These are phyloP conservation scores for Pisolithus microcarpus DNA, from an alignment of 768 basidiomycete genomes.

Conservation along the genomic window DNA sequence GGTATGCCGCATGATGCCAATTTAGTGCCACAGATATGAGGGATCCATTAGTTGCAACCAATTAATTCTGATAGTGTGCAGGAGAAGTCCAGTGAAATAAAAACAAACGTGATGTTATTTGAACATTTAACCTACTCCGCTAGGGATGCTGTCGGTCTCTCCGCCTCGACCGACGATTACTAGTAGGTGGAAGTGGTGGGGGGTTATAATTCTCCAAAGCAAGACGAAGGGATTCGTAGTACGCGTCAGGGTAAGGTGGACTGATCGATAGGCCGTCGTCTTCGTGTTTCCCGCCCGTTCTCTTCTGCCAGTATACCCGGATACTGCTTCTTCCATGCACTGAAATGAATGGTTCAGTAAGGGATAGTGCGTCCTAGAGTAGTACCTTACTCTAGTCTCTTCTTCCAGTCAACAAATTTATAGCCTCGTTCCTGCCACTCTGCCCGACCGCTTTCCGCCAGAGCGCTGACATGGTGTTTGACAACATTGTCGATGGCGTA, in stretches of 20 bases:
- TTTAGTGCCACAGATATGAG: no score
- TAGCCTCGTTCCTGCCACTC: conserved; percentile 50
- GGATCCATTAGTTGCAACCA: no score
- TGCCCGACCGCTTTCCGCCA: conserved; percentile 37
- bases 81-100: no score
- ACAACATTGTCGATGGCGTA: conserved; percentile 54
- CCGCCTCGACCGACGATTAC: no score
- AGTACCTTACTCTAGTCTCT: conserved; percentile 46
- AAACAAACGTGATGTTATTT: no score
- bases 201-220: background rate
- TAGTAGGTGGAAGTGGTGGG: no score
- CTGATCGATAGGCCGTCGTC: no score
- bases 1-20: no score
- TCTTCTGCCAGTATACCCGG: conserved; percentile 5
- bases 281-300: background rate
- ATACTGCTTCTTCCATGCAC: conserved; percentile 25
- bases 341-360: conserved; percentile 1
- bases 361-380: background rate
- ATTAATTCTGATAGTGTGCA: no score
- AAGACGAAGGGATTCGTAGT: conserved; percentile 1
- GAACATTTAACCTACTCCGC: no score
- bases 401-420: conserved; percentile 43
- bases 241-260: no score
- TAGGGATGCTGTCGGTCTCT: no score
- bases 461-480: conserved; percentile 47